Evolutionary conservation across 2,329 filamentous ascomycete genomes (phyloP).

Genomic region (Neodidymelliopsis sp.): DNA sequence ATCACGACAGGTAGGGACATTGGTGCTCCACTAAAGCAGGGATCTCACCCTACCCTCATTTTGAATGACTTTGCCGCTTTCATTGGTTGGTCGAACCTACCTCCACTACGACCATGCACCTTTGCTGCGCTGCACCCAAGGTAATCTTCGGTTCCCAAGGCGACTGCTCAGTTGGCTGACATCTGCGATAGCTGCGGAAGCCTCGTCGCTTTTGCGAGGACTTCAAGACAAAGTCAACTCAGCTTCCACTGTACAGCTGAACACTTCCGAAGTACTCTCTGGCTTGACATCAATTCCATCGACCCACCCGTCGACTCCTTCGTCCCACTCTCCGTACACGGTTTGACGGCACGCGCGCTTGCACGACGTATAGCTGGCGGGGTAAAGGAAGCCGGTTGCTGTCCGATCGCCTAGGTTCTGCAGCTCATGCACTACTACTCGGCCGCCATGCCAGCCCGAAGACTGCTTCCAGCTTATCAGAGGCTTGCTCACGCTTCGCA

Average conservation of each 20-base stretch:
- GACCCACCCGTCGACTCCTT: background rate
- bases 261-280: background rate
- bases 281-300: background rate
- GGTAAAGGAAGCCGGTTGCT: constrained; percentile 33
- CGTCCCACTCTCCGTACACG: constrained; percentile 1
- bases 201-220: background rate
- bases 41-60: constrained; percentile 23
- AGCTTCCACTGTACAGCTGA: background rate
- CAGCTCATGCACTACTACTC: constrained; percentile 35
- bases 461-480: constrained; percentile 41
- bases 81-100: constrained; percentile 31
- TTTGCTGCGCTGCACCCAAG: constrained; percentile 22
- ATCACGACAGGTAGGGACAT: constrained; percentile 2
- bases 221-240: background rate
- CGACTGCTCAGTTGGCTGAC: constrained; percentile 25
- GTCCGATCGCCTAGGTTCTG: constrained; percentile 34
- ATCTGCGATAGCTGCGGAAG: constrained; percentile 19
- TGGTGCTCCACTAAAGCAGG: constrained; percentile 29
- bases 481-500: constrained; percentile 27
- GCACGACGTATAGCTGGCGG: constrained; percentile 30
- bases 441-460: constrained; percentile 29
- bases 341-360: constrained; percentile 20
- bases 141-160: constrained; percentile 24
- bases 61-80: constrained; percentile 26
- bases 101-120: constrained; percentile 26